These are phyloP conservation scores for Picea sitchensis DNA, from an alignment of 75 land plant genomes.

Conservation along the genomic window DNA sequence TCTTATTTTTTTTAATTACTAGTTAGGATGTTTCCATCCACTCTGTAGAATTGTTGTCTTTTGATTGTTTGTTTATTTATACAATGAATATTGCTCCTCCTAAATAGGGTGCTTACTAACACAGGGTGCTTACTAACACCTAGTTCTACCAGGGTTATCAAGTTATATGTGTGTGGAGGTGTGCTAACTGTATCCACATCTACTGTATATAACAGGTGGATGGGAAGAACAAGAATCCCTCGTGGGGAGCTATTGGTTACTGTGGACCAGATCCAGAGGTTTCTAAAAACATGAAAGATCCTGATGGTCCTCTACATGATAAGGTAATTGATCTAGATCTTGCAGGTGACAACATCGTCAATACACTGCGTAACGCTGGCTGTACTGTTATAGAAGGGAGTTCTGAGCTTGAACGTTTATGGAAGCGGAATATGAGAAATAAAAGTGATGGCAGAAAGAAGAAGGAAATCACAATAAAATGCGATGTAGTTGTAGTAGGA, in stretches of 20 bases:
- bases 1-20: too few species aligned
- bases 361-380: constrained; percentile 10
- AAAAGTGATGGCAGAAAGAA: neutral
- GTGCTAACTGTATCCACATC: neutral
- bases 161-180: too few species aligned
- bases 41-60: too few species aligned
- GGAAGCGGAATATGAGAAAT: neutral
- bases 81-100: too few species aligned
- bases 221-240: constrained; percentile 43
- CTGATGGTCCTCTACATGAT: neutral
- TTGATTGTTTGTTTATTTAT: too few species aligned
- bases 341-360: neutral
- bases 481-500: constrained; percentile 82
- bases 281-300: neutral
- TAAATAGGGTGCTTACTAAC: too few species aligned
- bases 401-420: neutral
- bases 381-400: neutral
- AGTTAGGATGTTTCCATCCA: too few species aligned
- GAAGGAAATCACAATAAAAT: constrained; percentile 31
- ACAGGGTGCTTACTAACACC: too few species aligned
- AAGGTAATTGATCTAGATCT: neutral
- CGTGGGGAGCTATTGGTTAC: constrained; percentile 90
- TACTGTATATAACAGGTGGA: constrained; percentile 43
- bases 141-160: too few species aligned
- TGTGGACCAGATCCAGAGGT: constrained; percentile 29